Evolutionary conservation across 1,139 yeast genomes (phyloP), one percentile per base, ranked within the genome.

Genomic region (Blastobotrys elegans): DNA sequence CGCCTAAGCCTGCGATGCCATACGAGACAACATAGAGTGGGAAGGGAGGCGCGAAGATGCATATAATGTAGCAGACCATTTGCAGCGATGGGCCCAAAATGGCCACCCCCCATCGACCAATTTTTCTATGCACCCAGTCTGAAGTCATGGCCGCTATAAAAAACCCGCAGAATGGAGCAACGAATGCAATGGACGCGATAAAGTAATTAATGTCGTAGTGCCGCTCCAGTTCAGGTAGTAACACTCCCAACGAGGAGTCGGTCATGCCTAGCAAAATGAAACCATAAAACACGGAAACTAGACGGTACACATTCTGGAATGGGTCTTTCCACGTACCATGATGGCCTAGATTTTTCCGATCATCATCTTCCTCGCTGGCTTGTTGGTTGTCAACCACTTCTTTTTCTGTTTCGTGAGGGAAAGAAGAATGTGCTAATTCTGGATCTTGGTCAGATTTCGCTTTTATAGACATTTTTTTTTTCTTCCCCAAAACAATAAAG

Each of bases 1-100:
- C 59, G 1, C 85, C 87, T 34, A 76, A 58, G 0, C 87, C 87
- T 4, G 82, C 80, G 53, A 79, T 64, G 59, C 75, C 76, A 55
- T 74, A 80, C 0, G 73, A 82, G 31, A 73, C 58, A 14, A 76
- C 80, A 10, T 76, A 70, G 4, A 74, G 49, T 3, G 64, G 59
- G 45, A 55, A 61, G 3, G 66, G 66, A 54, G 49, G 79, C 62
- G 56, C 72, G 43, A 72, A 68, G 40, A 70, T 57, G 10, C 73
- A 72, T 2, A 74, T 58, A 0, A 70, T 60, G 55, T 66, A 74
- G 69, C 73, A 73, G 4, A 68, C 45, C 22, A 67, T 49, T 22
- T 72, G 68, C 40, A 63, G 58, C 0, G 56, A 29, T 17, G 73
- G 65, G 1, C 77, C 78, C 6, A 71, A 36, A 0, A 67, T 60